Conservation (phyloP, 2,329 filamentous ascomycete species). For the Byssochlamys sp. region DNA sequence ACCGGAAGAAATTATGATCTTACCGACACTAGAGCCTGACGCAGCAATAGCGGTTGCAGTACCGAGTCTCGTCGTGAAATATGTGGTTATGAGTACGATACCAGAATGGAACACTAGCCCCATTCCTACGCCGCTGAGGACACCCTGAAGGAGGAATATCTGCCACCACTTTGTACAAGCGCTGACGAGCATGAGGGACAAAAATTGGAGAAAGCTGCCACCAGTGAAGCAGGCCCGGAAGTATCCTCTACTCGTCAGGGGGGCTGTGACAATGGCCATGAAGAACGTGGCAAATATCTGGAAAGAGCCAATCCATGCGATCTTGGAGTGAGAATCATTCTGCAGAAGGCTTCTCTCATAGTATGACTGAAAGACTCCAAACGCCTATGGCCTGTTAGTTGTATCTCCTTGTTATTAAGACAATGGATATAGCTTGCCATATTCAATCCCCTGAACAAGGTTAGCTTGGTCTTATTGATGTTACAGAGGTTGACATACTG, state of each 20-base stretch:
- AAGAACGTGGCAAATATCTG: conserved; percentile 35
- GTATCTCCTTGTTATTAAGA: background rate
- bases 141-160: conserved; percentile 22
- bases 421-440: conserved; percentile 13
- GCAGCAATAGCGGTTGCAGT: conserved; percentile 23
- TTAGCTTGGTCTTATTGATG: background rate
- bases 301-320: conserved; percentile 34
- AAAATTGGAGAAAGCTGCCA: conserved; percentile 19
- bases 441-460: conserved; percentile 17
- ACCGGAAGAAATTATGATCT: background rate
- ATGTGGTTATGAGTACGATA: conserved; percentile 22
- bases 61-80: conserved; percentile 25
- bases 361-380: conserved; percentile 36
- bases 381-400: conserved; percentile 12
- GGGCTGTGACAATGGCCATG: conserved; percentile 26
- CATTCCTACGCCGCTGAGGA: conserved; percentile 23
- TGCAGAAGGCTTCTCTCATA: conserved; percentile 23
- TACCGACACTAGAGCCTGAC: conserved; percentile 23
- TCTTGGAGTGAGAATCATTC: conserved; percentile 17
- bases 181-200: conserved; percentile 36
- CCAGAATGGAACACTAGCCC: conserved; percentile 22
- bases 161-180: conserved; percentile 35
- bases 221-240: conserved; percentile 19
- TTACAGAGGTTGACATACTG: conserved; percentile 14
- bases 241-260: conserved; percentile 29